Base-by-base conservation (phyloP, 169 alveolate genomes). In the Eimeria sp. region DNA sequence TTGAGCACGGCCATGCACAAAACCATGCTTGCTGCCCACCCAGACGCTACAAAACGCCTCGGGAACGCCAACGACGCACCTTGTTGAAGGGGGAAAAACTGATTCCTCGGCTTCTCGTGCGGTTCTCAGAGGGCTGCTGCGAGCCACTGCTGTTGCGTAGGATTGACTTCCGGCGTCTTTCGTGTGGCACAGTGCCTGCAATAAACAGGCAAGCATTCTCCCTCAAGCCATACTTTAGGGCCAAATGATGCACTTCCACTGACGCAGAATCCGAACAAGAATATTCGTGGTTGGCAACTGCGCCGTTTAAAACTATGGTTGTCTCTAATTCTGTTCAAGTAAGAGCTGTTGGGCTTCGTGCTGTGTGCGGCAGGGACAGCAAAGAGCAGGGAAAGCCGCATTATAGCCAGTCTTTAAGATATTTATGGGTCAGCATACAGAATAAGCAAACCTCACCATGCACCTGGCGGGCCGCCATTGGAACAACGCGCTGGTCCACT, bases 401-500 rank as follows among this genome's bases (percentile, higher is more conserved):
- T 30, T 30, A 25, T 6, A 71, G n/a, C 25, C n/a, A 25, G 13
- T 0, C 1, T 11, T 14, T 8, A 14, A 10, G n/a, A 71, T 30
- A 37, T 13, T 30, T 2, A 74, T 74, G 33, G n/a, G 10, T 13
- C 83, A 74, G 83, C 58, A 74, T 74, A 23, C 56, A 20, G 10
- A 74, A 4, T 74, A 6, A 16, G 68, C 46, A 43, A 27, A 25
- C n/a, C 93, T 62, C n/a, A 87, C 93, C 93, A 56, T 87, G 93
- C 83, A 87, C 93, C 40, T 87, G 93, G 83, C 93, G 93, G 46
- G 93, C 93, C 13, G 93, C 93, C 93, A 87, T 87, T n/a, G 93
- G 93, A 40, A 87, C 93, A 10, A 87, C 93, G 33, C 93, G 93
- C 52, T 87, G 93, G 66, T 87, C 93, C 93, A 87, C 93, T 56